Evolutionary conservation across 306 rosid genomes (phyloP).

Genomic region (Dalbergia oliveri): DNA sequence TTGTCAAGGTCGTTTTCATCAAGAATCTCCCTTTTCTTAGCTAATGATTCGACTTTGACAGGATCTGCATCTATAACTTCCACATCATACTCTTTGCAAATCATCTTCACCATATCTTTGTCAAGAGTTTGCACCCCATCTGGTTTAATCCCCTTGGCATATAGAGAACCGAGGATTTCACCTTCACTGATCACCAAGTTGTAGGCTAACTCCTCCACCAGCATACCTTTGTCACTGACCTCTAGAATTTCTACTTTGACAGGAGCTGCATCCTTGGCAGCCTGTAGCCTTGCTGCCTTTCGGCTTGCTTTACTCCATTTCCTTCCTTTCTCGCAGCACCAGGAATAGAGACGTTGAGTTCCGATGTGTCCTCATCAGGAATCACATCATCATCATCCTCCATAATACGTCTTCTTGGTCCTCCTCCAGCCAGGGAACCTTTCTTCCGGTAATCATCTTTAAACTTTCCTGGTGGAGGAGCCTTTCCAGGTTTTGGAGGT

Average conservation of each 20-base stretch:
- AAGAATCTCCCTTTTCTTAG: slow-evolving; percentile 73
- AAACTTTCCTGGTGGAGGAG: slow-evolving; percentile 70
- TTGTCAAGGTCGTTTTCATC: slow-evolving; percentile 84
- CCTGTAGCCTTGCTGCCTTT: slow-evolving; percentile 95
- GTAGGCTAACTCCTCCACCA: slow-evolving; percentile 85
- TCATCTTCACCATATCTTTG: slow-evolving; percentile 94
- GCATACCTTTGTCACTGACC: slow-evolving; percentile 84
- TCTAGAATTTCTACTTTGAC: slow-evolving; percentile 96
- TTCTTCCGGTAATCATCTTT: slow-evolving; percentile 80
- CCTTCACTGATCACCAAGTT: slow-evolving; percentile 81
- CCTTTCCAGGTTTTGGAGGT: slow-evolving; percentile 84
- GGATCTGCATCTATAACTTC: slow-evolving; percentile 87
- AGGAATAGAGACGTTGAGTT: slow-evolving; percentile 75
- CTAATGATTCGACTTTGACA: slow-evolving; percentile 78
- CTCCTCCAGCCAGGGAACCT: slow-evolving; percentile 67
- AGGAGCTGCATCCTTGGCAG: slow-evolving; percentile 98
- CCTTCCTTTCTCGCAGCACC: slow-evolving; percentile 87
- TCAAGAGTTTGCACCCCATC: slow-evolving; percentile 96
- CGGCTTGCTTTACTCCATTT: slow-evolving; percentile 99
- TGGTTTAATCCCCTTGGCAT: slow-evolving; percentile 90
- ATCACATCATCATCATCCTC: slow-evolving; percentile 54
- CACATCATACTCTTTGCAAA: slow-evolving; percentile 84
- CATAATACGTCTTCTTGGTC: slow-evolving; percentile 68
- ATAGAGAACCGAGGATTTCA: slow-evolving; percentile 87
- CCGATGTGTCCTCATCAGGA: slow-evolving; percentile 73